phyloP scores from a whole-genome alignment of 2,329 filamentous ascomycete species.

The Colletotrichum sp. region DNA sequence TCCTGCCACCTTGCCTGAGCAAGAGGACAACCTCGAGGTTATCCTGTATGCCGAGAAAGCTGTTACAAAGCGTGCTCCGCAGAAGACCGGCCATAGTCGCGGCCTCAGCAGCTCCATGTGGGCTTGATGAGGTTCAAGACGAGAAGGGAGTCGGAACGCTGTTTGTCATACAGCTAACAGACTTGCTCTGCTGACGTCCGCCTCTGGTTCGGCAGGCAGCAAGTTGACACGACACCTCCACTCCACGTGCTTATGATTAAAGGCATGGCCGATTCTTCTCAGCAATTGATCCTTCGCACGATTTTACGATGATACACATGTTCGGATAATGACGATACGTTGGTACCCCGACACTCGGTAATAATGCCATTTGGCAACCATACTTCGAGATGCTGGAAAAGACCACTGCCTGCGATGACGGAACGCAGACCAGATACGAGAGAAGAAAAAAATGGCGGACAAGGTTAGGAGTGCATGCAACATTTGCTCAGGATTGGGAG shows the following conservation, averaged over 20 bases:
- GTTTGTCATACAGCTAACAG: background rate
- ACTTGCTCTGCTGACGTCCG: background rate
- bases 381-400: background rate
- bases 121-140: background rate
- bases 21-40: background rate
- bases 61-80: background rate
- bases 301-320: background rate
- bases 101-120: conserved; percentile 2
- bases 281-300: background rate
- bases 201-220: background rate
- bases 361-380: background rate
- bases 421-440: background rate
- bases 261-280: background rate
- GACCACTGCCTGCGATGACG: background rate
- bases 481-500: background rate
- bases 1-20: background rate
- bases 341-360: background rate
- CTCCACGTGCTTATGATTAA: background rate
- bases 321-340: background rate
- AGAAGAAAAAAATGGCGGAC: background rate
- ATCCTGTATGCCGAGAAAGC: background rate
- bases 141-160: background rate
- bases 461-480: background rate
- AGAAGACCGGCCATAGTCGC: background rate
- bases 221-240: background rate